These are phyloP conservation scores for Vinca major DNA, from an alignment of 305 asterid species.

Conservation along the genomic window DNA sequence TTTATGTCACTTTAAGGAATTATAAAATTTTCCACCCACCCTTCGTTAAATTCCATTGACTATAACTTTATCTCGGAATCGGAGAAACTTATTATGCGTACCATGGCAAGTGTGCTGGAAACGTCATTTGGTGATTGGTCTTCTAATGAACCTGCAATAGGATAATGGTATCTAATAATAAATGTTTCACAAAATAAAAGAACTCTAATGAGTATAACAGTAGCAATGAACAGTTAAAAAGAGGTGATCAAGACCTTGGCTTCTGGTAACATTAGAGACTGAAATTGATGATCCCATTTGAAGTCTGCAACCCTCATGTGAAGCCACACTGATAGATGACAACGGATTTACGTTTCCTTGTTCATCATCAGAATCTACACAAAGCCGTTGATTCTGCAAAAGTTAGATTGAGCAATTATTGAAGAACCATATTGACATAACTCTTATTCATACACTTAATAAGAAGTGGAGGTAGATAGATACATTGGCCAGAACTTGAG, in stretches of 20 bases:
- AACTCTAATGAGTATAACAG: not conserved
- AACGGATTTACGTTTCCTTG: not conserved
- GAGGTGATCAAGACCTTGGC: constrained; percentile 25
- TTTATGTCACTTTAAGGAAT: not conserved
- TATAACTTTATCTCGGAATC: not conserved
- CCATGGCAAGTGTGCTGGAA: constrained; percentile 19
- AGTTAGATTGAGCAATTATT: constrained; percentile 16
- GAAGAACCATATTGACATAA: constrained; percentile 12
- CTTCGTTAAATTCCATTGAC: not conserved
- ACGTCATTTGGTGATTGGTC: constrained; percentile 23
- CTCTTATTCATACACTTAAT: not conserved
- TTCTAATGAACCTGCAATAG: constrained; percentile 34
- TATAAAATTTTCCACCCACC: not conserved
- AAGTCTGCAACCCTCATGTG: constrained; percentile 39
- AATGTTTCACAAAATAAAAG: not conserved
- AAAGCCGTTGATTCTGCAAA: constrained; percentile 11
- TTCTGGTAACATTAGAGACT: constrained; percentile 18
- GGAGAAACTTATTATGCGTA: constrained; percentile 2
- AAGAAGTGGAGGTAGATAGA: constrained; percentile 15
- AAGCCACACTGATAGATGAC: constrained; percentile 33
- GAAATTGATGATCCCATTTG: constrained; percentile 23
- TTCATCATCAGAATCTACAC: constrained; percentile 17
- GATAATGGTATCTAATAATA: constrained; percentile 19
- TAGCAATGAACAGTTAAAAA: not conserved
- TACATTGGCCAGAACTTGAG: constrained; percentile 20